Conservation (phyloP, 768 basidiomycete genomes). For the Mycena indigotica region DNA sequence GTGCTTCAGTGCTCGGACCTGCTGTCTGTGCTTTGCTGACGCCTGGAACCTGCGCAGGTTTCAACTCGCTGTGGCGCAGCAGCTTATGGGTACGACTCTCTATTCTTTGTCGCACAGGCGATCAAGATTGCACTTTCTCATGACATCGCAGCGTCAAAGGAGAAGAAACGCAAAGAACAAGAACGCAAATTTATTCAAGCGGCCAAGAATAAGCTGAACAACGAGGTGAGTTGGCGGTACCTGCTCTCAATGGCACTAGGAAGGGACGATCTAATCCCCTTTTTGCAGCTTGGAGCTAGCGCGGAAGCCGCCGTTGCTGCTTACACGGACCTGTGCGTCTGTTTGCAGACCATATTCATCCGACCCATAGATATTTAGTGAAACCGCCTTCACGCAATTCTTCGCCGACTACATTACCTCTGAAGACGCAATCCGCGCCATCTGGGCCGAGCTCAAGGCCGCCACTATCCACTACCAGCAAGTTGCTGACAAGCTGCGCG, state of each 20-base stretch:
- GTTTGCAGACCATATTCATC: neutral
- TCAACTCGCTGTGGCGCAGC: conserved; percentile 20
- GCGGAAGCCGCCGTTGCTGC: conserved; percentile 3
- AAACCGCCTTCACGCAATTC: conserved; percentile 20
- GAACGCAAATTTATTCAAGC: conserved; percentile 21
- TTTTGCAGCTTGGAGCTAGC: neutral
- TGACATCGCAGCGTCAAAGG: conserved; percentile 13
- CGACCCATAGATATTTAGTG: conserved; percentile 3
- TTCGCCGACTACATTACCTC: conserved; percentile 23
- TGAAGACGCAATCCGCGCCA: conserved; percentile 27
- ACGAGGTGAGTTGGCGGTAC: neutral
- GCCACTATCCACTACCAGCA: conserved; percentile 7
- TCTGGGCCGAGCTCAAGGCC: conserved; percentile 26
- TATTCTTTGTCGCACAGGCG: neutral
- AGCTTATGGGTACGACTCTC: conserved; percentile 15
- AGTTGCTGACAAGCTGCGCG: conserved; percentile 14
- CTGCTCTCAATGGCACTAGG: neutral
- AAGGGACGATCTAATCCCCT: no score
- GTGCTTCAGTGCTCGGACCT: neutral
- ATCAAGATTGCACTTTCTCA: neutral
- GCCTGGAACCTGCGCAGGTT: conserved; percentile 2
- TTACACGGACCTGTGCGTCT: neutral
- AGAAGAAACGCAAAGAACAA: conserved; percentile 19
- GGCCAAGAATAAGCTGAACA: conserved; percentile 9
- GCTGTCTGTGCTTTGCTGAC: neutral